phyloP scores from a whole-genome alignment of 441 rosid genomes.

The Manihot esculenta region DNA sequence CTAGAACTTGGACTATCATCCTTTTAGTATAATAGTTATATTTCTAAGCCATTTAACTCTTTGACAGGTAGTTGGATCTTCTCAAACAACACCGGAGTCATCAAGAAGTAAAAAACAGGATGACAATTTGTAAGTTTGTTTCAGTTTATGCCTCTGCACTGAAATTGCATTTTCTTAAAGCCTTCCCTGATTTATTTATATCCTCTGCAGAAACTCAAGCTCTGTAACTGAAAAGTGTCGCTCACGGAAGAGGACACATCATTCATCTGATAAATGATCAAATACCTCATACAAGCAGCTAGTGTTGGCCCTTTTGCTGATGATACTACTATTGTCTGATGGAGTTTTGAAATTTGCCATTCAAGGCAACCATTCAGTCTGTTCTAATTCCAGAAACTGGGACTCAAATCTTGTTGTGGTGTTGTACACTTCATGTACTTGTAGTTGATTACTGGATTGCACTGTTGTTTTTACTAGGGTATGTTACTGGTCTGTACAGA shows the following conservation, averaged over 20 bases:
- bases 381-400: conserved; percentile 11
- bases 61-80: conserved; percentile 51
- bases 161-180: not conserved
- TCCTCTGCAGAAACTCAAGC: conserved; percentile 41
- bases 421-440: conserved; percentile 34
- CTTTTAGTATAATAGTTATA: not conserved
- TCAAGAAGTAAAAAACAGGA: conserved; percentile 48
- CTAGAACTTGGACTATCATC: conserved; percentile 3
- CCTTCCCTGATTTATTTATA: conserved; percentile 4
- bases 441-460: conserved; percentile 13
- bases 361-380: conserved; percentile 19
- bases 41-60: conserved; percentile 15
- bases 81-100: conserved; percentile 41
- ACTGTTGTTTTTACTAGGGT: conserved; percentile 20
- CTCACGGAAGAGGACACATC: conserved; percentile 40
- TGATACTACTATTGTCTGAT: conserved; percentile 1
- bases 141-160: conserved; percentile 3
- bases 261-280: conserved; percentile 32
- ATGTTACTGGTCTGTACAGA: conserved; percentile 40
- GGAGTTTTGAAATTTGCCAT: conserved; percentile 15
- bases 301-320: not conserved
- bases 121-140: conserved; percentile 51
- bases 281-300: not conserved
- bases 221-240: conserved; percentile 24
- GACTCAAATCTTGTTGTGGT: conserved; percentile 27